These are phyloP conservation scores for Saksenaea vasiformis DNA, from an alignment of 371 early-diverging fungal species.

Conservation along the genomic window DNA sequence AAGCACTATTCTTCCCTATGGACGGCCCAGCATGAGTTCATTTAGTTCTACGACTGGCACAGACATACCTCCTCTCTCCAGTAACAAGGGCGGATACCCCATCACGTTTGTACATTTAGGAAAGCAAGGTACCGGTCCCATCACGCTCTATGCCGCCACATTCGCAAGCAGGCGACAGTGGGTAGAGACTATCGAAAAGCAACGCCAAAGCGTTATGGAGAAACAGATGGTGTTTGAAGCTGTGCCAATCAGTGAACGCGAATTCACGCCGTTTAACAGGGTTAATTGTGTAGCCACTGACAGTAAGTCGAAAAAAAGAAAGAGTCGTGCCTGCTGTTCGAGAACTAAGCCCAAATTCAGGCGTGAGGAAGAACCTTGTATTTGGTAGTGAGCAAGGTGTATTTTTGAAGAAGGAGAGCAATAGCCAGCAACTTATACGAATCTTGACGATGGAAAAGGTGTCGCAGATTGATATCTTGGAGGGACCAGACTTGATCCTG, in stretches of 20 bases:
- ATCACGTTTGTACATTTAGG: constrained; percentile 81
- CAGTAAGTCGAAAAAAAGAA: constrained; percentile 23
- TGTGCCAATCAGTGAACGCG: constrained; percentile 31
- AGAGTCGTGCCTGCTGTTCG: neutral
- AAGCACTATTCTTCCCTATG: constrained; percentile 39
- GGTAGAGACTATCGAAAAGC: constrained; percentile 81
- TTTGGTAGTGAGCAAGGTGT: constrained; percentile 32
- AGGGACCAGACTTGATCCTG: constrained; percentile 67
- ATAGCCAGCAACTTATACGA: constrained; percentile 31
- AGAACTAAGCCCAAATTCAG: constrained; percentile 4
- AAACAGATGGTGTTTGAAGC: constrained; percentile 66
- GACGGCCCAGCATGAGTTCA: constrained; percentile 27
- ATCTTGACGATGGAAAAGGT: constrained; percentile 74
- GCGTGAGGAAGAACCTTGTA: constrained; percentile 16
- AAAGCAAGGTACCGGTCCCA: constrained; percentile 59
- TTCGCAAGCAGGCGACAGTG: constrained; percentile 78
- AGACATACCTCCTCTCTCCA: constrained; percentile 12
- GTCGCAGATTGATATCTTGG: constrained; percentile 78
- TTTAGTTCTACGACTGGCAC: constrained; percentile 10
- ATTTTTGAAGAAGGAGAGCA: constrained; percentile 12
- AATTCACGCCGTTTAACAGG: constrained; percentile 37
- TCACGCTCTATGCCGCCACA: constrained; percentile 75
- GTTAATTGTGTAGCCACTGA: constrained; percentile 39
- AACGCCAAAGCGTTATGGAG: constrained; percentile 61
- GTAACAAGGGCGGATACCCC: constrained; percentile 53